These are phyloP conservation scores for Lachancea waltii DNA, from an alignment of 805 yeast genomes.

Conservation along the genomic window DNA sequence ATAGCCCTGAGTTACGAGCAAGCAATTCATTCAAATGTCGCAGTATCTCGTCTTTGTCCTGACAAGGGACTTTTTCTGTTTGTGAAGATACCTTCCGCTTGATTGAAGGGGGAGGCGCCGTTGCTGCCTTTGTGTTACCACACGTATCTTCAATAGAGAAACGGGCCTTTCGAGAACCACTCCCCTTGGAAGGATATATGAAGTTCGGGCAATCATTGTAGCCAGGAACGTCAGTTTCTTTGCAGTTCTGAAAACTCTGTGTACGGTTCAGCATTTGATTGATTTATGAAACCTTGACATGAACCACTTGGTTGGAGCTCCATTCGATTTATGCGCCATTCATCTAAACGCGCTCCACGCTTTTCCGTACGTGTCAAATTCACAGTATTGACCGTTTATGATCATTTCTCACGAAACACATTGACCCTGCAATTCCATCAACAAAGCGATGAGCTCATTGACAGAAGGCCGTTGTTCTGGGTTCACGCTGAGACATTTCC, in stretches of 20 bases:
- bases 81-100: conserved; percentile 1
- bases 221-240: conserved; percentile 38
- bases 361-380: neutral
- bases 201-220: conserved; percentile 40
- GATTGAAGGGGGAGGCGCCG: conserved; percentile 21
- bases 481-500: conserved; percentile 55
- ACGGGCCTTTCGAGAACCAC: conserved; percentile 7
- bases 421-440: conserved; percentile 34
- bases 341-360: too few species aligned
- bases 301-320: too few species aligned
- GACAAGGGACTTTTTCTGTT: neutral
- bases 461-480: conserved; percentile 57
- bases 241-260: conserved; percentile 36
- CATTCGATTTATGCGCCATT: too few species aligned
- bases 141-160: conserved; percentile 15
- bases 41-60: conserved; percentile 17
- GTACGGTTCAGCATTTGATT: conserved; percentile 9
- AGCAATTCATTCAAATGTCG: conserved; percentile 24
- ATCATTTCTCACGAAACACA: conserved; percentile 3
- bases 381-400: neutral
- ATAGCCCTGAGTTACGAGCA: conserved; percentile 28
- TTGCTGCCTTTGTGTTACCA: conserved; percentile 17
- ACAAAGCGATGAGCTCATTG: conserved; percentile 48
- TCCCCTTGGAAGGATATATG: conserved; percentile 17
- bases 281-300: too few species aligned